A percentile compares a stretch with the other conserved stretches of the same genome.
Conservation (phyloP, 2,329 filamentous ascomycete genomes). For the Talaromyces sp. region DNA sequence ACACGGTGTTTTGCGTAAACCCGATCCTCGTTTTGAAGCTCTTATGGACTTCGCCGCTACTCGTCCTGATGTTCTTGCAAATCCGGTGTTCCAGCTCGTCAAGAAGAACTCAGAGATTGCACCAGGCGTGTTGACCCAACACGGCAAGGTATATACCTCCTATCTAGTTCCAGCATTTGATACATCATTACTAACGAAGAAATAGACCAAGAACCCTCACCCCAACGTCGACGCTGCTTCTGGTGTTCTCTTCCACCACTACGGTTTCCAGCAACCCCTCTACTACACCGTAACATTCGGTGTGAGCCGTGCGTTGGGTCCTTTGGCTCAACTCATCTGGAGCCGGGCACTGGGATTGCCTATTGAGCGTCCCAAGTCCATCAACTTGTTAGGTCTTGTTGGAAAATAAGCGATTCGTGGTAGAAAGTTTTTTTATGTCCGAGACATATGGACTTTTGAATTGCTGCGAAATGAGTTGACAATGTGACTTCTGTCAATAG, state of each 20-base stretch:
- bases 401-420: constrained; percentile 41
- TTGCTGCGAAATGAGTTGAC: background rate
- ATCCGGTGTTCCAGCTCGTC: constrained; percentile 91
- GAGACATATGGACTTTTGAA: background rate
- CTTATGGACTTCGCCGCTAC: constrained; percentile 91
- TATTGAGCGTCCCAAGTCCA: constrained; percentile 97
- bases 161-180: background rate
- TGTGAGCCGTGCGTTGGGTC: constrained; percentile 68
- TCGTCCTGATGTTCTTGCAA: constrained; percentile 74
- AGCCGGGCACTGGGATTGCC: constrained; percentile 88
- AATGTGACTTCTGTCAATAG: background rate
- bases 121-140: constrained; percentile 81
- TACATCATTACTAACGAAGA: constrained; percentile 2
- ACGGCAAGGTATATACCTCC: constrained; percentile 67
- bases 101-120: constrained; percentile 90
- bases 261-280: constrained; percentile 92
- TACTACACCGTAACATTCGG: constrained; percentile 79
- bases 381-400: constrained; percentile 81
- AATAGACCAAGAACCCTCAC: constrained; percentile 85
- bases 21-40: constrained; percentile 92
- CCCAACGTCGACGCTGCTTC: constrained; percentile 94
- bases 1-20: constrained; percentile 92
- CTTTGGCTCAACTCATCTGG: constrained; percentile 92
- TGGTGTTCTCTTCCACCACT: constrained; percentile 95
- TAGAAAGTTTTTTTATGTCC: background rate